Evolutionary conservation across 2,329 filamentous ascomycete genomes (phyloP).

Genomic region (Fusarium solani-melongenae): DNA sequence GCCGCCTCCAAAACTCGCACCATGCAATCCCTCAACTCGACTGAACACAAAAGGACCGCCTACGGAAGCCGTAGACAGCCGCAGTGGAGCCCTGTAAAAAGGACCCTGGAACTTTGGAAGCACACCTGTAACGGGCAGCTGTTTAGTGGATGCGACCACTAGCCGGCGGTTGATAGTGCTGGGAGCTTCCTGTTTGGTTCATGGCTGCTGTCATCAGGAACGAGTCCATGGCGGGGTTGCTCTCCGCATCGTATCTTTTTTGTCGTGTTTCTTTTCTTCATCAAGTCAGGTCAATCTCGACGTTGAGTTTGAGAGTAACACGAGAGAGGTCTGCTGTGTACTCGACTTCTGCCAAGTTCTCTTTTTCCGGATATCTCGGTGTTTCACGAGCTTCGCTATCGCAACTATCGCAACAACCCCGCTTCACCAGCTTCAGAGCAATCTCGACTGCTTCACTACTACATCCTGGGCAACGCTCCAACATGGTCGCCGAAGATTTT

Average conservation of each 20-base stretch:
- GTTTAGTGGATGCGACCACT: constrained; percentile 29
- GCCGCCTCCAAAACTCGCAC: neutral
- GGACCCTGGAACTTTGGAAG: constrained; percentile 13
- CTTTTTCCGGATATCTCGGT: neutral
- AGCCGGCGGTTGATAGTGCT: neutral
- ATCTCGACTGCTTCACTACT: neutral
- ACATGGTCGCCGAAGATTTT: constrained; percentile 56
- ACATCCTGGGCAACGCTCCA: constrained; percentile 7
- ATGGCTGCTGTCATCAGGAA: constrained; percentile 31
- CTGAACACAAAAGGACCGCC: neutral
- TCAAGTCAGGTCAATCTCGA: constrained; percentile 3
- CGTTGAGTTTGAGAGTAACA: neutral
- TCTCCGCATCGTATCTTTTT: constrained; percentile 12
- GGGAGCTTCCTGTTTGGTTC: constrained; percentile 39
- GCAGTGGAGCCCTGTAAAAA: constrained; percentile 2
- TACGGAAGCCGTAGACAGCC: constrained; percentile 39
- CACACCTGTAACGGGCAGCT: constrained; percentile 31
- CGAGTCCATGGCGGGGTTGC: constrained; percentile 34
- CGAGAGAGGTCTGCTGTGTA: neutral
- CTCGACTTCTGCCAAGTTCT: neutral
- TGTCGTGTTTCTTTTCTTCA: constrained; percentile 1
- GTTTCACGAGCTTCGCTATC: neutral
- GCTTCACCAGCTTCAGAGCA: constrained; percentile 9
- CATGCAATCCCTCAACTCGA: neutral
- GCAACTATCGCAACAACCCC: constrained; percentile 1